phyloP scores from a whole-genome alignment of 2,329 filamentous ascomycete genomes.

The Neonectria coccinea region DNA sequence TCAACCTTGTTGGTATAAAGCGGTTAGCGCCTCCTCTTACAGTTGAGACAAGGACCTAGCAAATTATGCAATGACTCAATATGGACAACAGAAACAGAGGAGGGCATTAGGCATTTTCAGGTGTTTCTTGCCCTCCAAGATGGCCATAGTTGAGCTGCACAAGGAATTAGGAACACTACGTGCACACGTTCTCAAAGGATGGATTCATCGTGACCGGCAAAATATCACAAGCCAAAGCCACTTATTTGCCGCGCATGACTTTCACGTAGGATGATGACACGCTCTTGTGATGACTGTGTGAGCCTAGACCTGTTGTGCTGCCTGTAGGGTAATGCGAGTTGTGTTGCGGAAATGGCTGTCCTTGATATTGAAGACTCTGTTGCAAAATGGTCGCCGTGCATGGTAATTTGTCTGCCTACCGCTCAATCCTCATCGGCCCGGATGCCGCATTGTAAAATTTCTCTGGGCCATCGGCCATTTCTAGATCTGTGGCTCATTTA shows the following conservation, averaged over 20 bases:
- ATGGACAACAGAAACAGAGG: too few relatives aligned
- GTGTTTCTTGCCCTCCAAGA: not conserved
- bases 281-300: not conserved
- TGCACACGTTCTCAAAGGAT: not conserved
- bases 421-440: not conserved
- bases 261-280: not conserved
- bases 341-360: too few relatives aligned
- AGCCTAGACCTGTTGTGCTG: not conserved
- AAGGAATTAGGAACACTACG: not conserved
- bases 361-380: too few relatives aligned
- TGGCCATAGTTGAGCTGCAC: too few relatives aligned
- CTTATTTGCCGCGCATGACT: not conserved
- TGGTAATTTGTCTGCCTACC: too few relatives aligned
- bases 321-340: not conserved
- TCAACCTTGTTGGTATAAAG: too few relatives aligned
- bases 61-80: too few relatives aligned
- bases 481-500: constrained; percentile 14
- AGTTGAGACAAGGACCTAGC: too few relatives aligned
- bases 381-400: not conserved
- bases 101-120: too few relatives aligned
- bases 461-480: constrained; percentile 7
- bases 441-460: not conserved
- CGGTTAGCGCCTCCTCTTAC: too few relatives aligned
- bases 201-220: too few relatives aligned
- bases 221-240: not conserved